A percentile compares a stretch with the other conserved stretches of the same genome.
Conservation (phyloP, 768 basidiomycete species). For the Boletus tomentosulus region DNA sequence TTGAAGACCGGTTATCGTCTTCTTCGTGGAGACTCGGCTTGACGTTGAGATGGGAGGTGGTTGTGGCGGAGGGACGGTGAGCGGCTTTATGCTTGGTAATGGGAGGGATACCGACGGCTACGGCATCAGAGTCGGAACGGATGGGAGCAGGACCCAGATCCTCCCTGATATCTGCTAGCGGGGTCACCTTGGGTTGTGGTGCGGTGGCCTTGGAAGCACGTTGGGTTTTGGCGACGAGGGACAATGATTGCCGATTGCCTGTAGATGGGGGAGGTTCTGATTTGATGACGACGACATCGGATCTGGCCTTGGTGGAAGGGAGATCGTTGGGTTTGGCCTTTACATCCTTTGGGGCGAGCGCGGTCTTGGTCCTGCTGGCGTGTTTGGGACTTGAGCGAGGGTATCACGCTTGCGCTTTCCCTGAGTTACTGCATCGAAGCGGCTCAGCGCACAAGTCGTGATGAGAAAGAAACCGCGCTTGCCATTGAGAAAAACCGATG, state of each 20-base stretch:
- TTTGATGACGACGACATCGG: constrained; percentile 64
- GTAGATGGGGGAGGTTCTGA: constrained; percentile 34
- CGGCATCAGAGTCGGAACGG: constrained; percentile 49
- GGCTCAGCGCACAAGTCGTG: no score
- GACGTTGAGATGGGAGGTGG: constrained; percentile 12
- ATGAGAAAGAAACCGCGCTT: no score
- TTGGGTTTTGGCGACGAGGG: constrained; percentile 46
- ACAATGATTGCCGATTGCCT: constrained; percentile 49
- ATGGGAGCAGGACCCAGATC: constrained; percentile 15
- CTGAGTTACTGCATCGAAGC: constrained; percentile 43
- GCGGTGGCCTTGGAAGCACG: constrained; percentile 33
- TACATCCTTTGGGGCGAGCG: constrained; percentile 30
- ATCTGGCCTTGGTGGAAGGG: constrained; percentile 42
- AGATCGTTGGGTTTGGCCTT: constrained; percentile 57
- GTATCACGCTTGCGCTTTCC: constrained; percentile 76
- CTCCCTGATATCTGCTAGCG: constrained; percentile 30
- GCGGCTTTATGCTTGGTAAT: neutral
- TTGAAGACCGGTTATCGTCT: no score
- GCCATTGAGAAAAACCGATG: no score
- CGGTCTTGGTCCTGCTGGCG: constrained; percentile 34
- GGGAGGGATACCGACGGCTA: constrained; percentile 44
- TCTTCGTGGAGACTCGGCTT: no score
- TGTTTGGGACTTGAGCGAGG: constrained; percentile 65
- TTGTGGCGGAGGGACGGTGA: constrained; percentile 32
- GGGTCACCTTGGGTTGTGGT: constrained; percentile 17